Conservation (phyloP, 495 filamentous ascomycete species). For the Talaromyces ruber region DNA sequence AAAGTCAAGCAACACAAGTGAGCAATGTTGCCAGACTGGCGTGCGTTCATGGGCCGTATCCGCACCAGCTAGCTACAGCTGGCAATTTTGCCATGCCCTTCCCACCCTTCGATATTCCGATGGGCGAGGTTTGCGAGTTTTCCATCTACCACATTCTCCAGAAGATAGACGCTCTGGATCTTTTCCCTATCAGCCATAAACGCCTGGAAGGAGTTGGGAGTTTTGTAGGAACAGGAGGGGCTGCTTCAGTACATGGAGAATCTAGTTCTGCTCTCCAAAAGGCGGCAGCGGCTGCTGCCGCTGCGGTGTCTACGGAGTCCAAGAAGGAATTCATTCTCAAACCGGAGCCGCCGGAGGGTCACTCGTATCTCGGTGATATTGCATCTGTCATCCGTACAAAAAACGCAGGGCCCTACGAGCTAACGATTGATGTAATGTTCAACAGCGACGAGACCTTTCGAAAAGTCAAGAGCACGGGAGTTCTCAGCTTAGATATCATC, state of each 20-base stretch:
- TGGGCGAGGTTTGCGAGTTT: constrained; percentile 27
- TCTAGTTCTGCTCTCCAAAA: too few species aligned
- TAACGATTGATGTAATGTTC: constrained; percentile 39
- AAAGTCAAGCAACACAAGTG: constrained; percentile 26
- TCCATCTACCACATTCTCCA: constrained; percentile 36
- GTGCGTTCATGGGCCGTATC: constrained; percentile 29
- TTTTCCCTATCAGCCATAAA: constrained; percentile 8
- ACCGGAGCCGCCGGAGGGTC: too few species aligned
- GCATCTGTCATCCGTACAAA: constrained; percentile 23
- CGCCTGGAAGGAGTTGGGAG: neutral
- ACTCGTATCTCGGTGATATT: neutral
- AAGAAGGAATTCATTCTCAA: neutral
- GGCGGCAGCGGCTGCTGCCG: too few species aligned
- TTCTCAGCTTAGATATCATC: constrained; percentile 19
- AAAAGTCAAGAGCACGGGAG: constrained; percentile 17
- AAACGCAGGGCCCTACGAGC: constrained; percentile 36
- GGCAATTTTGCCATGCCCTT: constrained; percentile 34
- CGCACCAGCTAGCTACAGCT: constrained; percentile 27
- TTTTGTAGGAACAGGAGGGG: too few species aligned
- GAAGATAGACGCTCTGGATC: too few species aligned
- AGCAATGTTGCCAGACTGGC: constrained; percentile 21
- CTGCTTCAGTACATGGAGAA: too few species aligned
- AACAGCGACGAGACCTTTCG: constrained; percentile 15
- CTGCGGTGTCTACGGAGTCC: too few species aligned
- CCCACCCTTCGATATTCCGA: constrained; percentile 21